Evolutionary conservation across 768 basidiomycete genomes (phyloP).

Genomic region (Dioszegia hungarica): DNA sequence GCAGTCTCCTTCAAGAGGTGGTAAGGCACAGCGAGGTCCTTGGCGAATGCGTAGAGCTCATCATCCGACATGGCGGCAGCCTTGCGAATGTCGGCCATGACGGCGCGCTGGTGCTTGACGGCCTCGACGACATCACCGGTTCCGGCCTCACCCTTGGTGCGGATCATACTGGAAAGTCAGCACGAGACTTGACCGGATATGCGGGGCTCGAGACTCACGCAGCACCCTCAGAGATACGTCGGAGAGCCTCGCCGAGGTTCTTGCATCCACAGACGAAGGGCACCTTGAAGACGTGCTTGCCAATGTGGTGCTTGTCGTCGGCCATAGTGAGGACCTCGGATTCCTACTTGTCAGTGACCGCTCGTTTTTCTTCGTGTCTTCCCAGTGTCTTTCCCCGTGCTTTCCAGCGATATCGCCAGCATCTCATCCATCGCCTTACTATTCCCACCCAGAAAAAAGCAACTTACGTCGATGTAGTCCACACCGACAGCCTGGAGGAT

Average conservation of each 20-base stretch:
- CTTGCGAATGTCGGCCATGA: slow-evolving; percentile 76
- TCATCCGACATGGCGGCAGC: slow-evolving; percentile 87
- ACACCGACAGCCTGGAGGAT: slow-evolving; percentile 90
- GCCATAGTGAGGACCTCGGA: slow-evolving; percentile 81
- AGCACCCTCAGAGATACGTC: slow-evolving; percentile 94
- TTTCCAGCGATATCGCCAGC: no score
- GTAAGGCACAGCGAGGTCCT: slow-evolving; percentile 70
- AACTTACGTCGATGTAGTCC: slow-evolving; percentile 62
- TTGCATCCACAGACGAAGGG: slow-evolving; percentile 96
- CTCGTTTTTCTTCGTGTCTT: neutral
- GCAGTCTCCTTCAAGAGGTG: slow-evolving; percentile 94
- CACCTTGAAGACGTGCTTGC: slow-evolving; percentile 86
- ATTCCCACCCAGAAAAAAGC: no score
- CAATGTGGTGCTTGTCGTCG: slow-evolving; percentile 93
- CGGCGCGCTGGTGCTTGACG: slow-evolving; percentile 81
- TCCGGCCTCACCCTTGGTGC: slow-evolving; percentile 71
- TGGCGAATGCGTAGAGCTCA: slow-evolving; percentile 88
- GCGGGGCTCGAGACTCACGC: slow-evolving; percentile 53
- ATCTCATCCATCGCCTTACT: no score
- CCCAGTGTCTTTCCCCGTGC: no score
- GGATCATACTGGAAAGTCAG: slow-evolving; percentile 62
- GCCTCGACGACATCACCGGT: slow-evolving; percentile 59
- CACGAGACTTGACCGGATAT: neutral
- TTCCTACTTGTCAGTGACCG: slow-evolving; percentile 28
- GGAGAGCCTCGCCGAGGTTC: slow-evolving; percentile 90